Evolutionary conservation across 2,329 filamentous ascomycete genomes (phyloP), one percentile per base, ranked within the genome.

Genomic region (Emericellopsis cladophorae): DNA sequence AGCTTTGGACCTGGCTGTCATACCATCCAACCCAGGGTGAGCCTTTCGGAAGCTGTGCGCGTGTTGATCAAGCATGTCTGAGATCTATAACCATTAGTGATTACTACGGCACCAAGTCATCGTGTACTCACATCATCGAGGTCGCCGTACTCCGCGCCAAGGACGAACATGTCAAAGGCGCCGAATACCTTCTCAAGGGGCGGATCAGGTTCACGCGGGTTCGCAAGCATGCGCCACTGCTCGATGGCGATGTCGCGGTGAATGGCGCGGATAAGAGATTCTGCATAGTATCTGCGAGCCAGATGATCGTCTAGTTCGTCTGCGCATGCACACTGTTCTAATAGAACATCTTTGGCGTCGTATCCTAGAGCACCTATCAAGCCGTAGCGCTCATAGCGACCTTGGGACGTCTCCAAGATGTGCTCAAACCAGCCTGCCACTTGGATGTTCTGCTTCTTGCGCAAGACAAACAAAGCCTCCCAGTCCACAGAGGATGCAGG

Each of bases 131-230:
- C 81, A 62, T 87, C 78, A 42, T 83, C 72, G 40, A 90, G 61
- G 54, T 93, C 87, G n/a, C 81, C 79, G 24, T 71, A 68, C 15
- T 77, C 72, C 41, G 82, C 81, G 48, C 82, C 77, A 23, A 90
- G 66, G 36, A 94, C 77, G 59, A 96, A 96, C 60, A 96, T 73
- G 58, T 96, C 92, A 57, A 93, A 94, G 12, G 82, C 83, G 16
- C 80, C 83, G 14, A 96, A 64, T 2, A 36, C n/a, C 39, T 40
- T 31, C 23, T 41, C 39, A 16, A 44, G 42, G 12, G 82, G 82
- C 43, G 74, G 72, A 55, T 95, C 89, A 16, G 95, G 61, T 47
- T 41, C 57, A 47, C 42, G 50, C 46, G 48, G 34, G 46, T 49
- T 29, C 46, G 37, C 41, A 50, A 52, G 36, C 57, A 49, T 70